phyloP scores from a whole-genome alignment of 2,329 filamentous ascomycete genomes.

The Hypoxylon sp. region DNA sequence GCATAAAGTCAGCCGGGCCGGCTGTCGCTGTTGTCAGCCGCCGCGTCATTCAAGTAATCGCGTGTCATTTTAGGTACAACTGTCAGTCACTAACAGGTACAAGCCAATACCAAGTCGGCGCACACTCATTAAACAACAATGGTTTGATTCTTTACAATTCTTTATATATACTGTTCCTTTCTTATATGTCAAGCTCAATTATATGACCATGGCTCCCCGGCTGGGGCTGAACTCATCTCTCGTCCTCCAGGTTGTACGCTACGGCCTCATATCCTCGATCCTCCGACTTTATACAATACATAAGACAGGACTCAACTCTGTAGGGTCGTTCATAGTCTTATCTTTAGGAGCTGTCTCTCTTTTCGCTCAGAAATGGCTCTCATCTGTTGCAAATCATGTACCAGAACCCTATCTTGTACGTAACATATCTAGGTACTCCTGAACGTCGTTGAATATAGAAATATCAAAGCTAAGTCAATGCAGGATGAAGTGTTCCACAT shows the following conservation, averaged over 20 bases:
- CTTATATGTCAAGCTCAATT: slow-evolving; percentile 6
- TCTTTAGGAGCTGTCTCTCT: slow-evolving; percentile 32
- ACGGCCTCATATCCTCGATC: slow-evolving; percentile 31
- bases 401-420: slow-evolving; percentile 69
- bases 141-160: background rate
- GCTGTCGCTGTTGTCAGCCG: background rate
- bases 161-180: background rate
- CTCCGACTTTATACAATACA: slow-evolving; percentile 29
- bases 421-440: slow-evolving; percentile 4
- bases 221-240: slow-evolving; percentile 33
- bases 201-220: slow-evolving; percentile 30
- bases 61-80: slow-evolving; percentile 16
- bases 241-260: slow-evolving; percentile 32
- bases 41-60: slow-evolving; percentile 10
- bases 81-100: background rate
- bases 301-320: slow-evolving; percentile 4
- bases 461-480: slow-evolving; percentile 8
- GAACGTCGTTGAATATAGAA: background rate
- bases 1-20: background rate
- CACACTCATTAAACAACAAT: background rate
- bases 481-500: slow-evolving; percentile 92
- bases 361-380: slow-evolving; percentile 57
- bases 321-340: slow-evolving; percentile 15
- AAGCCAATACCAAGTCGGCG: background rate
- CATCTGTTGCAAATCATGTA: slow-evolving; percentile 58